Evolutionary conservation across 176 grass and related monocot genomes (phyloP), one percentile per base, ranked within the genome.

Genomic region (Oropetium thomaeum): DNA sequence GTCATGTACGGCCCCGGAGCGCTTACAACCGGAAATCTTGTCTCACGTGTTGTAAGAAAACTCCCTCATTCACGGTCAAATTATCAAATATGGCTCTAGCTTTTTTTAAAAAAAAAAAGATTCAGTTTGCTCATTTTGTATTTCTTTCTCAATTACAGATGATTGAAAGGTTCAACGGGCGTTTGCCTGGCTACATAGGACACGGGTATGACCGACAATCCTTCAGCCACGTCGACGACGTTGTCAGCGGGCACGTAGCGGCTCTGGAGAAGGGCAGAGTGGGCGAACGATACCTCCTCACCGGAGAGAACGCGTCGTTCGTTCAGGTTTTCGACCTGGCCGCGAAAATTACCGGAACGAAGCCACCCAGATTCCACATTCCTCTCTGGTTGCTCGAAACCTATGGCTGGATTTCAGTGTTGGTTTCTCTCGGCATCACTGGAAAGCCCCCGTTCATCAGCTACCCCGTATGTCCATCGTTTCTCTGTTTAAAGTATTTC

Each of bases 341-440:
- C 31, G 91, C 96, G 28, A 73, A 62, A 52, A 92, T 95, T 67
- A 99, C 91, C 25, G 88, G 65, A 63, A 95, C 91, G 13, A 92
- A 82, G 41, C 73, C 79, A 42, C 95, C 95, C 28, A 32, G 22
- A 13, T 86, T 98, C 47, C 91, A 88, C 34, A 53, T 99, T 51
- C 91, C 96, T 2, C 68, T 99, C 35, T 87, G 86, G 80, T 2
- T 89, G 73, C 75, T 99, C n/a, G 79, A 94, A 77, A 69, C 84
- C 43, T 99, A 92, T 49, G 96, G 96, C 16, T 95, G 86, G 91
- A 92, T 95, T 69, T 99, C 83, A 78, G 96, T 99, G 72, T 90
- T 92, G 19, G 40, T 90, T 75, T 84, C 89, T 84, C 86, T 20
- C 17, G 15, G 25, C 41, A 79, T 99, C 40, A 90, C 96, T 32